Conservation (phyloP, 257 asterid genomes). For the Solanum bukasovii region DNA sequence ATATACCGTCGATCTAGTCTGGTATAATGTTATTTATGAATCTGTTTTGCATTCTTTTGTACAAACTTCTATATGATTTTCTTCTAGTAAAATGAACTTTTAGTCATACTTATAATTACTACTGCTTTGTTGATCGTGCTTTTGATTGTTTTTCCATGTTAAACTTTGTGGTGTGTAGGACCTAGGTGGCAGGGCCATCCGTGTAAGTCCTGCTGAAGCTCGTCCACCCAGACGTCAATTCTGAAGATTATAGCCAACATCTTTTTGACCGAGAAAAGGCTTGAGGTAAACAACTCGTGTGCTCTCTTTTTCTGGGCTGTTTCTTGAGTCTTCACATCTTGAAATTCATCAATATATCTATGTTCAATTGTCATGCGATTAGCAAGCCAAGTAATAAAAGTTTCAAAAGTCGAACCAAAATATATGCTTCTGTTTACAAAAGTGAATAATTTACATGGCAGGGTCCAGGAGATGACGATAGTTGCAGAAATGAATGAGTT, state of each 20-base stretch:
- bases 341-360: neutral
- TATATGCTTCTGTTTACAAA: neutral
- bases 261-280: neutral
- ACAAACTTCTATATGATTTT: neutral
- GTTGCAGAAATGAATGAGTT: neutral
- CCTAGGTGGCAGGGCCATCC: slow-evolving; percentile 43
- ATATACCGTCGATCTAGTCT: neutral
- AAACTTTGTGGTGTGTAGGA: slow-evolving; percentile 25
- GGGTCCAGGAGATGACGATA: neutral
- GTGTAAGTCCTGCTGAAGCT: slow-evolving; percentile 49
- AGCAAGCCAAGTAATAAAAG: neutral
- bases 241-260: neutral
- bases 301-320: neutral
- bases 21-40: neutral
- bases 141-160: neutral
- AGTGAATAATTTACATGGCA: neutral
- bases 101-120: neutral
- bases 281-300: neutral
- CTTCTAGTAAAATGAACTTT: neutral
- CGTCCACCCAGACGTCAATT: slow-evolving; percentile 24
- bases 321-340: neutral
- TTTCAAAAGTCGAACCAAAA: neutral
- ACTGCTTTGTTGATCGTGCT: neutral
- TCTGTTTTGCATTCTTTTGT: neutral
- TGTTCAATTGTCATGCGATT: neutral